These are phyloP conservation scores for Candida lessepsii DNA, from an alignment of 805 yeast genomes.

Conservation along the genomic window DNA sequence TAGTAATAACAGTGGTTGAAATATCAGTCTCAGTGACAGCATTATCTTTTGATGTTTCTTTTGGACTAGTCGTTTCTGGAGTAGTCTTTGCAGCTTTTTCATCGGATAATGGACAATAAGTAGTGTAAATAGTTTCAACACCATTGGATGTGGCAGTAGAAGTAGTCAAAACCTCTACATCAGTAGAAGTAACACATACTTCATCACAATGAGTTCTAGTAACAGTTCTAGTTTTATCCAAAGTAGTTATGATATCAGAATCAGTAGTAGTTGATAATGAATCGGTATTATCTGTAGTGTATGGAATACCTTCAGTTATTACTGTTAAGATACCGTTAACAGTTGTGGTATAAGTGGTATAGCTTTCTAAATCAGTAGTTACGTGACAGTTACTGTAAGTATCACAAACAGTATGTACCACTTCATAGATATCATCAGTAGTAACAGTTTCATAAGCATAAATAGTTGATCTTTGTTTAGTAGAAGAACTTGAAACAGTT, in stretches of 20 bases:
- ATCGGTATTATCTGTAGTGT: slow-evolving; percentile 11
- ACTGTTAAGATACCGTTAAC: slow-evolving; percentile 42
- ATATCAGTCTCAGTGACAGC: slow-evolving; percentile 18
- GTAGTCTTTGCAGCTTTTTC: slow-evolving; percentile 10
- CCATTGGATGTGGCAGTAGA: slow-evolving; percentile 35
- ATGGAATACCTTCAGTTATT: slow-evolving; percentile 32
- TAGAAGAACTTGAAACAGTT: slow-evolving; percentile 13
- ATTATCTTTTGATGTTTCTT: slow-evolving; percentile 5
- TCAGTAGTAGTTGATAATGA: slow-evolving; percentile 18
- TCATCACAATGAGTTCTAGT: slow-evolving; percentile 17
- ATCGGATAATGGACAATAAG: slow-evolving; percentile 27
- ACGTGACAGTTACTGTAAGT: slow-evolving; percentile 27
- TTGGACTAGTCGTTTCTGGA: slow-evolving; percentile 7
- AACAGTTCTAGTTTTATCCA: slow-evolving; percentile 15
- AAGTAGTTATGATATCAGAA: slow-evolving; percentile 11
- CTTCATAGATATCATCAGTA: slow-evolving; percentile 27
- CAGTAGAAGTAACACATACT: slow-evolving; percentile 14
- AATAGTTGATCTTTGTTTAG: slow-evolving; percentile 13
- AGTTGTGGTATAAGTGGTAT: slow-evolving; percentile 35
- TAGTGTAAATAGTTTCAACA: slow-evolving; percentile 36
- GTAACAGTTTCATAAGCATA: slow-evolving; percentile 15
- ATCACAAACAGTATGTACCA: slow-evolving; percentile 34
- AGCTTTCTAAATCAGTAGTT: slow-evolving; percentile 32
- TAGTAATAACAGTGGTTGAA: slow-evolving; percentile 29
- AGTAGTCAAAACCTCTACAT: slow-evolving; percentile 21